Evolutionary conservation across 345 rosid genomes (phyloP), one percentile per base, ranked within the genome.

Genomic region (Eucalyptus caleyi): DNA sequence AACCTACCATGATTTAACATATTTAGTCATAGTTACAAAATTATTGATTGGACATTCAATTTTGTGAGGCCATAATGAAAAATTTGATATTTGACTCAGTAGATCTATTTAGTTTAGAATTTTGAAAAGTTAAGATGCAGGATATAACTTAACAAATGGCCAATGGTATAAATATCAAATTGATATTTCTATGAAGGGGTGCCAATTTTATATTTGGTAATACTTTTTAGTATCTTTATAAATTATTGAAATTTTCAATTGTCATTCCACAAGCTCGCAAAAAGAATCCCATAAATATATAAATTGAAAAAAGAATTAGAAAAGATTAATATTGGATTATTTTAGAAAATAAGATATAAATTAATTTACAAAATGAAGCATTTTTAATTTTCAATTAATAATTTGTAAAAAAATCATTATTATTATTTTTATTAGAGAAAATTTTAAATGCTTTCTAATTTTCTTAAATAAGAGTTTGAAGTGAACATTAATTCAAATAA

Each of bases 211-310:
- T 67, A 16, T 32, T 16, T 0, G 11, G 7, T 34, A 3, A 32
- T 16, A 10, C 26, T 4, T 69, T 69, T 34, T 69, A 4, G 82
- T 19, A 10, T 9, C 2, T 37, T 3, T 1, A 10, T 19, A 37
- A 72, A 3, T 19, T 19, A 37, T 37, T 1, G 4, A 72, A 6
- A 37, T 37, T 37, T 34, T 9, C 15, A 19, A 72, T 72, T 34
- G 3, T 37, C 8, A 10, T 34, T 69, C 2, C 2, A 2, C 2
- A 6, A 3, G 1, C 44, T 72, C 0, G 1, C 6, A 34, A 34
- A 19, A 34, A 6, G 40, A 72, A 72, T 34, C 8, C 8, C 15
- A 3, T 72, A 69, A 69, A 15, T n/a, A 67, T 15, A 8, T 34
- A 34, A 34, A 34, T 21, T 34, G 82, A 23, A 12, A 69, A 37